These are phyloP conservation scores for Blepharisma stoltei DNA, from an alignment of 73 alveolate species.

Conservation along the genomic window DNA sequence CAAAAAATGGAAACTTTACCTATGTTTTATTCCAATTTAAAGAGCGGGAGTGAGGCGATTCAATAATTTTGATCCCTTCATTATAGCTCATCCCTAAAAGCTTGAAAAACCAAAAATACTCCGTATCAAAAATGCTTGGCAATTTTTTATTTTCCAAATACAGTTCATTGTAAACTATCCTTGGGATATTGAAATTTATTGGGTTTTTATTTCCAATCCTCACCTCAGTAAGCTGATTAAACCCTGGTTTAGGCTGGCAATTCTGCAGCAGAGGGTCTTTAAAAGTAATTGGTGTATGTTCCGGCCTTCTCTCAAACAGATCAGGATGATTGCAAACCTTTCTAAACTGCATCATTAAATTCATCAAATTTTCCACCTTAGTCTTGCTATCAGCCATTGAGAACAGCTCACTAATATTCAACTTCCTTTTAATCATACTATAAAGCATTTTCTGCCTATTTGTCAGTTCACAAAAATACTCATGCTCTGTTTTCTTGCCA, in stretches of 20 bases:
- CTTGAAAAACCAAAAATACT: slow-evolving; percentile 7
- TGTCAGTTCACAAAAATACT: slow-evolving; percentile 90
- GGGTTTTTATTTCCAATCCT: slow-evolving; percentile 57
- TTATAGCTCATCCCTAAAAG: slow-evolving; percentile 32
- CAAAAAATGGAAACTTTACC: no score
- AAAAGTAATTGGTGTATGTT: slow-evolving; percentile 85
- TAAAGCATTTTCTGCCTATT: slow-evolving; percentile 86
- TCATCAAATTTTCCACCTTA: slow-evolving; percentile 90
- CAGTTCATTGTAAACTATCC: slow-evolving; percentile 80
- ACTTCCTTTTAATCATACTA: slow-evolving; percentile 84
- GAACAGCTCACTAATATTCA: slow-evolving; percentile 88
- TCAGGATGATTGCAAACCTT: slow-evolving; percentile 98
- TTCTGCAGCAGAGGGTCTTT: slow-evolving; percentile 58
- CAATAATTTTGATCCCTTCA: slow-evolving; percentile 24
- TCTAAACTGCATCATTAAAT: slow-evolving; percentile 92
- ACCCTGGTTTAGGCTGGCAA: slow-evolving; percentile 38
- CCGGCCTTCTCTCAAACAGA: slow-evolving; percentile 92
- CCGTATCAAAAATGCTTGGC: neutral
- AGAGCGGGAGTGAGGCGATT: no score
- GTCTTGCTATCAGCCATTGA: slow-evolving; percentile 81
- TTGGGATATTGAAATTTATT: slow-evolving; percentile 70
- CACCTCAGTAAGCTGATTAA: slow-evolving; percentile 40
- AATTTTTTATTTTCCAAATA: slow-evolving; percentile 24
- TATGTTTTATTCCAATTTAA: no score
- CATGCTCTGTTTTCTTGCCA: slow-evolving; percentile 91